A percentile compares a stretch with the other conserved stretches of the same genome.
These are phyloP conservation scores for Cutaneotrichosporon cavernicola DNA, from an alignment of 1,284 basidiomycete genomes.

Conservation along the genomic window DNA sequence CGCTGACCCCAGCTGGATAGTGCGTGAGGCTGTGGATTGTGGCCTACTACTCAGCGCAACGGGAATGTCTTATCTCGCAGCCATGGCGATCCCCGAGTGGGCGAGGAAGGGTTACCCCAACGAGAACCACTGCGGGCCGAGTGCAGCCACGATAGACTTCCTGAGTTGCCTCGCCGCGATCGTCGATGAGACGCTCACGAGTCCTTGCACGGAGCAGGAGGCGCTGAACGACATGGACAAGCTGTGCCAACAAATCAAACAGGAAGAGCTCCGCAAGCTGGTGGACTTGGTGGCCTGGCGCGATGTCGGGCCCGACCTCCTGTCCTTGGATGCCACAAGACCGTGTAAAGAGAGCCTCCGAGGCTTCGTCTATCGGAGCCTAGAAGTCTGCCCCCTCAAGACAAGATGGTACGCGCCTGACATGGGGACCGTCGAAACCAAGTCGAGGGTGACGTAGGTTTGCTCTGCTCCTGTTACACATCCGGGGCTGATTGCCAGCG, in stretches of 20 bases:
- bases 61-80: neutral
- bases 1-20: neutral
- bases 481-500: neutral
- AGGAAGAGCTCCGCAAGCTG: neutral
- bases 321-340: neutral
- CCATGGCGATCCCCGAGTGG: neutral
- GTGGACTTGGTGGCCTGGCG: neutral
- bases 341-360: neutral
- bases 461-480: no score
- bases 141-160: neutral
- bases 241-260: neutral
- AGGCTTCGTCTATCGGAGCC: neutral
- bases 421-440: neutral
- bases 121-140: neutral
- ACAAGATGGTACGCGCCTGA: neutral
- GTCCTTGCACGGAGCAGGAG: neutral
- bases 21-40: neutral
- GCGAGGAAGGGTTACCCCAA: no score
- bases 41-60: neutral
- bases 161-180: neutral
- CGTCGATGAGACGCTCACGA: neutral
- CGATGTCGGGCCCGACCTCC: neutral
- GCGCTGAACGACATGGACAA: neutral
- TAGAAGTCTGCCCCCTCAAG: neutral
- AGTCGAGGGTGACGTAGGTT: neutral